Evolutionary conservation across 2,329 filamentous ascomycete species (phyloP), one percentile per base, ranked within the genome.

Genomic region (Xylaria sp.): DNA sequence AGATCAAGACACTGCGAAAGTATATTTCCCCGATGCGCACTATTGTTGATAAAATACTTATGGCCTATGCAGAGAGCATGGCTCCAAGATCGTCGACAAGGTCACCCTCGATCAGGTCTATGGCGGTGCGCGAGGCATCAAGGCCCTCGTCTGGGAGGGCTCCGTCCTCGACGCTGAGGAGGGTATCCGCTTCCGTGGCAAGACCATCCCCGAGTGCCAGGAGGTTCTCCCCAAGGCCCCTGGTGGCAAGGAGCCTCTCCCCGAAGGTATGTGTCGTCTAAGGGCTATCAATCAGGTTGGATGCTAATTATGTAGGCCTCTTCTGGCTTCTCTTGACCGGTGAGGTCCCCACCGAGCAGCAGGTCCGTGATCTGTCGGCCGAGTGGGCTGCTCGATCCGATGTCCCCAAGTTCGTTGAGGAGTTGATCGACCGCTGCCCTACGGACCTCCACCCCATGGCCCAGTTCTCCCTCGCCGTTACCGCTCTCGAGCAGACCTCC

Each of bases 311-410:
- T 33, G 10, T 43, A 78, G 76, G 95, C 89, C 94, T 99, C 82
- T 99, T 99, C 92, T 99, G 96, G 96, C 92, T 99, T 78, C 93
- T 99, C 82, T 85, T 99, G 83, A 99, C 96, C 74, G 96, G 96
- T 77, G 96, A 99, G 89, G 93, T 99, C 76, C 96, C 96, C 78
- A 92, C 91, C 75, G 96, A 98, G 89, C 93, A 98, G 88, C 96
- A 99, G 88, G 96, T 98, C 79, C 94, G 94, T 82, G 94, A 97
- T 80, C 92, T 99, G 75, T 98, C 96, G 76, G 95, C 96, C 73
- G 96, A 99, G 86, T 98, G 95, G 96, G 96, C 96, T 82, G 96
- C 96, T 81, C 94, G 96, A 80, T 94, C 96, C 84, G 94, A 97
- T 80, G 86, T 99, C 76, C 96, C 96, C 86, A 97, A 97, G 87